Conservation (phyloP, 129 eudicot genomes). For the Cynara cardunculus region DNA sequence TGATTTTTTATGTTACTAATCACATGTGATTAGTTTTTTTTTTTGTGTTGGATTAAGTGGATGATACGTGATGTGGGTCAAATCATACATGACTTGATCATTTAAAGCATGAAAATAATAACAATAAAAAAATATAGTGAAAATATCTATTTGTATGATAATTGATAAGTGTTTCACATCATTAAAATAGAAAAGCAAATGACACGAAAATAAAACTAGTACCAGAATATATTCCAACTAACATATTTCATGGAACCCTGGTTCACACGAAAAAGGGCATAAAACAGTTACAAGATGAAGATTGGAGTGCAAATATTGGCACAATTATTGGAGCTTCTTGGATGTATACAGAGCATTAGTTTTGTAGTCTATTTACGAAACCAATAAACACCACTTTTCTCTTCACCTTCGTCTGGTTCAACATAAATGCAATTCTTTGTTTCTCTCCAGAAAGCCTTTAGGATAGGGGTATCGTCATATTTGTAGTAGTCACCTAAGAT, state of each 20-base stretch:
- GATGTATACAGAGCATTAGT: not conserved
- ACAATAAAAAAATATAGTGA: too few species aligned
- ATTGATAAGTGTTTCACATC: not conserved
- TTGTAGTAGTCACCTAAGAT: not conserved
- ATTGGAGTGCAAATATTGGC: not conserved
- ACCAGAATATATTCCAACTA: too few species aligned
- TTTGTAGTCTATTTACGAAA: not conserved
- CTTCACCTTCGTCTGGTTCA: constrained; percentile 27
- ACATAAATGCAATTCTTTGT: constrained; percentile 37
- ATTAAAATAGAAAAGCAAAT: not conserved
- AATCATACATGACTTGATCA: too few species aligned
- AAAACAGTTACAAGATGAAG: not conserved
- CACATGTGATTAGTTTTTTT: too few species aligned
- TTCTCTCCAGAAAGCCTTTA: not conserved
- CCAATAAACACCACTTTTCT: constrained; percentile 29
- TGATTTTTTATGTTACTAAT: too few species aligned
- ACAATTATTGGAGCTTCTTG: not conserved
- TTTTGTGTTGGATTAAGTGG: too few species aligned
- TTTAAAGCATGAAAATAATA: too few species aligned
- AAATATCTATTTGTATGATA: not conserved
- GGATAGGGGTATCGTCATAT: not conserved
- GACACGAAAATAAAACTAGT: not conserved
- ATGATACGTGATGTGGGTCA: too few species aligned
- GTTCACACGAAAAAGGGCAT: not conserved
- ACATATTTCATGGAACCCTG: too few species aligned